These are phyloP conservation scores for Hyaloperonospora arabidopsidis DNA, from an alignment of 352 stramenopile species.

Conservation along the genomic window DNA sequence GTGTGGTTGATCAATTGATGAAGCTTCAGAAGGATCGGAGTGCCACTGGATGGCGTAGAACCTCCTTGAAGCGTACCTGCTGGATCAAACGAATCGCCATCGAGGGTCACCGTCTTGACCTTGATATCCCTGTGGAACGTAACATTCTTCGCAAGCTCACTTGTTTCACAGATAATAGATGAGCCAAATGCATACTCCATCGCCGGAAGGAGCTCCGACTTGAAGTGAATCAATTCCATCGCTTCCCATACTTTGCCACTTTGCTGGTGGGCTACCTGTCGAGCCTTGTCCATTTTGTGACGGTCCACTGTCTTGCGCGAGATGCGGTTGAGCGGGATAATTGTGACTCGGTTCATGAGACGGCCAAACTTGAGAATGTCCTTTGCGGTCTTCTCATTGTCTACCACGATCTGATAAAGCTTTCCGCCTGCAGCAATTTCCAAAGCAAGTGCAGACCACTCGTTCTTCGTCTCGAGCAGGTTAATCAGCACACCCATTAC, in stretches of 20 bases:
- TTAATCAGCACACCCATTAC: slow-evolving; percentile 97
- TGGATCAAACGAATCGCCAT: slow-evolving; percentile 98
- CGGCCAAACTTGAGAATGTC: slow-evolving; percentile 95
- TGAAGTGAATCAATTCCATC: slow-evolving; percentile 95
- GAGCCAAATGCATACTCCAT: slow-evolving; percentile 99
- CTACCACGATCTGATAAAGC: slow-evolving; percentile 98
- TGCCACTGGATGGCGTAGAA: slow-evolving; percentile 68
- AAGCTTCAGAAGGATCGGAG: slow-evolving; percentile 72
- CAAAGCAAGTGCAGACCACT: slow-evolving; percentile 90
- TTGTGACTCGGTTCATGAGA: slow-evolving; percentile 94
- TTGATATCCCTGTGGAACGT: slow-evolving; percentile 90
- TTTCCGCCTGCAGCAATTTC: slow-evolving; percentile 97
- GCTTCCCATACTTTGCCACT: slow-evolving; percentile 88
- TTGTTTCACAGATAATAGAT: slow-evolving; percentile 95
- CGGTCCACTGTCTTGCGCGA: slow-evolving; percentile 64
- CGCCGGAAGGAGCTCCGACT: slow-evolving; percentile 89
- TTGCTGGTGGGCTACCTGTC: slow-evolving; percentile 79
- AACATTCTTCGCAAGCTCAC: slow-evolving; percentile 83
- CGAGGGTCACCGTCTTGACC: slow-evolving; percentile 93
- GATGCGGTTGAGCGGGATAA: slow-evolving; percentile 98
- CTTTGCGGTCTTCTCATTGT: slow-evolving; percentile 97
- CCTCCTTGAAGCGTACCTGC: slow-evolving; percentile 93
- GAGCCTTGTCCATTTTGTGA: slow-evolving; percentile 74
- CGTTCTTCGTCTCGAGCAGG: slow-evolving; percentile 92
- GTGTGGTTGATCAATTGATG: slow-evolving; percentile 73